Evolutionary conservation across 768 basidiomycete species (phyloP).

Genomic region (Lepiota venenata): DNA sequence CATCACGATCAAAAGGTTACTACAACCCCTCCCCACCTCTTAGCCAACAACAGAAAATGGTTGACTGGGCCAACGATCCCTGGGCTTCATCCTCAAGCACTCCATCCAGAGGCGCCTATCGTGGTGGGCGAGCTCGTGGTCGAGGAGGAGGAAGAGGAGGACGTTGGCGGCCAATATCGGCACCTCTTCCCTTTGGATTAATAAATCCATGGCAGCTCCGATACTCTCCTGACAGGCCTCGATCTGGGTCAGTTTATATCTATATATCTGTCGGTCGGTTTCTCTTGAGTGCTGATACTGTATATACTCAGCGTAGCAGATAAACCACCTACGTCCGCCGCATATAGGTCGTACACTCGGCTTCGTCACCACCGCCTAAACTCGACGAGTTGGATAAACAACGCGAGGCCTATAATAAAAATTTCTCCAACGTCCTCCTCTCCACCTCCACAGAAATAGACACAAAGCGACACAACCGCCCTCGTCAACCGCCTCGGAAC

Average conservation of each 20-base stretch:
- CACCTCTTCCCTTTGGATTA: background rate
- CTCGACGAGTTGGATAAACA: slow-evolving; percentile 41
- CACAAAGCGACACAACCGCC: background rate
- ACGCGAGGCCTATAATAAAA: slow-evolving; percentile 29
- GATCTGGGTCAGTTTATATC: slow-evolving; percentile 3
- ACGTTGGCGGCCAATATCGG: background rate
- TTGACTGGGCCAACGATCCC: background rate
- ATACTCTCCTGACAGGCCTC: slow-evolving; percentile 5
- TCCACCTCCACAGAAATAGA: slow-evolving; percentile 13
- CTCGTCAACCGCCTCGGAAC: background rate
- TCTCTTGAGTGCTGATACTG: too few species aligned
- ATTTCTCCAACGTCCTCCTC: slow-evolving; percentile 29
- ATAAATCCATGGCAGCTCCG: background rate
- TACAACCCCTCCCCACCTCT: too few species aligned
- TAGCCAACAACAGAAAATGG: background rate
- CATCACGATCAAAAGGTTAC: too few species aligned
- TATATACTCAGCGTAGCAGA: background rate
- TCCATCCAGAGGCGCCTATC: background rate
- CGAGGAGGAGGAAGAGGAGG: slow-evolving; percentile 1
- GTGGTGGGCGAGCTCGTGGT: background rate
- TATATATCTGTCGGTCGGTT: background rate
- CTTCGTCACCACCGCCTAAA: slow-evolving; percentile 41
- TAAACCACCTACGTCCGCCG: slow-evolving; percentile 6
- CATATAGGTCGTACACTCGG: slow-evolving; percentile 22
- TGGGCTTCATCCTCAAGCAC: background rate